These are phyloP conservation scores for Ophiostoma perfectum DNA, from an alignment of 2,329 filamentous ascomycete species.

Conservation along the genomic window DNA sequence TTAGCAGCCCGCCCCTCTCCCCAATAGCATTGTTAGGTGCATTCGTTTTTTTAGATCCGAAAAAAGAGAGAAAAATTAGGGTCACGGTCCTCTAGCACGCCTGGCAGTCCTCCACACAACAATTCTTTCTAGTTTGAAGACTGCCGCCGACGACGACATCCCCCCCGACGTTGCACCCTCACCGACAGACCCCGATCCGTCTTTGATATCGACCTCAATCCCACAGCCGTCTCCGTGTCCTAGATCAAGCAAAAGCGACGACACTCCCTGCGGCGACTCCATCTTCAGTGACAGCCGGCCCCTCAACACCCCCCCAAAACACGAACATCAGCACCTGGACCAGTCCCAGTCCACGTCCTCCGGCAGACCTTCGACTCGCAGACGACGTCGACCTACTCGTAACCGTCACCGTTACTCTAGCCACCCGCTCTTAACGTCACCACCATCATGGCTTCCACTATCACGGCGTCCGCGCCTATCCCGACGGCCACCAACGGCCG, in stretches of 20 bases:
- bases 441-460: slow-evolving; percentile 22
- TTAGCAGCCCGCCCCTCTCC: background rate
- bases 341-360: background rate
- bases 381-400: background rate
- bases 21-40: slow-evolving; percentile 9
- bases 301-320: background rate
- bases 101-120: slow-evolving; percentile 10
- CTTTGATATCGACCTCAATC: background rate
- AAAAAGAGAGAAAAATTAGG: slow-evolving; percentile 13
- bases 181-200: background rate
- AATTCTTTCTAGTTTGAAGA: slow-evolving; percentile 9
- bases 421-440: background rate
- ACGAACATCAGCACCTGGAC: background rate
- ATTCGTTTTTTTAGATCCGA: slow-evolving; percentile 10
- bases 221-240: background rate
- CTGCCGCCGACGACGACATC: slow-evolving; percentile 1
- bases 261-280: background rate
- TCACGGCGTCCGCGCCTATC: slow-evolving; percentile 17
- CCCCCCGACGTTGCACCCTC: background rate
- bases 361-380: background rate
- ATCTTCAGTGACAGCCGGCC: background rate
- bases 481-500: slow-evolving; percentile 29
- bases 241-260: background rate
- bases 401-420: background rate
- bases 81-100: slow-evolving; percentile 5